Evolutionary conservation across 2,329 filamentous ascomycete genomes (phyloP), one percentile per base, ranked within the genome.

Genomic region (Claviceps fusiformis): DNA sequence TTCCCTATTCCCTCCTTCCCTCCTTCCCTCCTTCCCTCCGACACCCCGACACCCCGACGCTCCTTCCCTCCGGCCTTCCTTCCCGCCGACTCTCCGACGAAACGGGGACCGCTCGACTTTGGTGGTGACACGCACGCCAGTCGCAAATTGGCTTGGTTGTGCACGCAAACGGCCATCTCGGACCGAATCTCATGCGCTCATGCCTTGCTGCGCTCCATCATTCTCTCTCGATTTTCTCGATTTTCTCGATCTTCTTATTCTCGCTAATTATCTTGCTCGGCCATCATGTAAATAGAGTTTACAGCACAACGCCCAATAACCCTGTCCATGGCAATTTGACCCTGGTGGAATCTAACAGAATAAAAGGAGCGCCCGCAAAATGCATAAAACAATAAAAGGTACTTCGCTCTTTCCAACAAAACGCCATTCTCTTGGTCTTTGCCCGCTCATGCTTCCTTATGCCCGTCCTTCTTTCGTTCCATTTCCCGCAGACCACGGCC

Each of bases 341-440:
- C 31, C 6, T 27, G 31, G 31, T 6, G 7, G 19, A 49, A 49
- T 3, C 19, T n/a, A 19, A 13, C 13, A 31, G 13, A 10, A 35
- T 11, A 13, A 24, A 33, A 31, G n/a, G 19, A 45, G 9, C 17
- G 29, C 44, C 0, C 13, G 41, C 31, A 43, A 45, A 45, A 29
- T 24, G 39, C 43, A 46, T 24, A 4, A 45, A n/a, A 41, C 3
- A 33, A 33, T 15, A 35, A 24, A 29, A 53, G 11, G 17, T 17
- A 29, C 39, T 13, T 43, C 45, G 52, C 52, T 54, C 35, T 49
- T 47, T 54, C 52, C 52, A 54, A 54, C 27, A 47, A 33, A 3
- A 54, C 24, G 27, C 35, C 45, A 24, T 15, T 17, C 45, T 19
- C 1, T 15, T 35, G 10, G 15, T n/a, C 19, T 53, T 48, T 13